phyloP scores from a whole-genome alignment of 2,329 filamentous ascomycete genomes.

The Penicillium sp. region DNA sequence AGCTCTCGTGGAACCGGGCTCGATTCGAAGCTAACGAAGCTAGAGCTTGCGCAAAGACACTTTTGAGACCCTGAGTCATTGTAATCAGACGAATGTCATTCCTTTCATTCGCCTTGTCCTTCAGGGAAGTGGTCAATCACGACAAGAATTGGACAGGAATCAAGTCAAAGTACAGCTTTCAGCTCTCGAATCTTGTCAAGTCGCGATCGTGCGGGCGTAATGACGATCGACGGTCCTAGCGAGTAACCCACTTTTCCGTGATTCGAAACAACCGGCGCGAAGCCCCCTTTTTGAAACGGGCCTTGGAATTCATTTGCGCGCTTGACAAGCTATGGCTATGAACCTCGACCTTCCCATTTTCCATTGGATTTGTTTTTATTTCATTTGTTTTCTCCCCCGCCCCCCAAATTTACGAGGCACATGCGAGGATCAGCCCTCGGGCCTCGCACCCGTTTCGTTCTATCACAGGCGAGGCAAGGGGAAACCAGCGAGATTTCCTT shows the following conservation, averaged over 20 bases:
- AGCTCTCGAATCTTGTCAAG: background rate
- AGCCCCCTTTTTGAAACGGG: conserved; percentile 13
- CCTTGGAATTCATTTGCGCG: background rate
- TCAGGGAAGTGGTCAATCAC: background rate
- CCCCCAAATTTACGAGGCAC: conserved; percentile 1
- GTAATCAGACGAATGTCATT: background rate
- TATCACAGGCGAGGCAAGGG: conserved; percentile 18
- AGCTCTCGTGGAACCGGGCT: background rate
- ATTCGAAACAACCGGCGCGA: conserved; percentile 23
- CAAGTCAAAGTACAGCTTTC: background rate
- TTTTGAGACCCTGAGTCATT: background rate
- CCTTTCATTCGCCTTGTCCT: background rate
- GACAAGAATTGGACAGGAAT: background rate
- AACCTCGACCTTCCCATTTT: background rate
- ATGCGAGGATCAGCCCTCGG: conserved; percentile 20
- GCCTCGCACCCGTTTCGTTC: conserved; percentile 18
- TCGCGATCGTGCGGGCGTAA: conserved; percentile 9
- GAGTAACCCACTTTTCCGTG: conserved; percentile 20
- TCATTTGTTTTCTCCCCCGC: background rate
- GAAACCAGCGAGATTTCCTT: conserved; percentile 4
- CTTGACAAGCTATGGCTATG: background rate
- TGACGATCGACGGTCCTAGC: conserved; percentile 23
- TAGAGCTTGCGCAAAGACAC: background rate
- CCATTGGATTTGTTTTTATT: background rate
- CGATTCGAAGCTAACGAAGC: background rate